phyloP scores from a whole-genome alignment of 352 stramenopile genomes.

The Globisporangium iwayamae region DNA sequence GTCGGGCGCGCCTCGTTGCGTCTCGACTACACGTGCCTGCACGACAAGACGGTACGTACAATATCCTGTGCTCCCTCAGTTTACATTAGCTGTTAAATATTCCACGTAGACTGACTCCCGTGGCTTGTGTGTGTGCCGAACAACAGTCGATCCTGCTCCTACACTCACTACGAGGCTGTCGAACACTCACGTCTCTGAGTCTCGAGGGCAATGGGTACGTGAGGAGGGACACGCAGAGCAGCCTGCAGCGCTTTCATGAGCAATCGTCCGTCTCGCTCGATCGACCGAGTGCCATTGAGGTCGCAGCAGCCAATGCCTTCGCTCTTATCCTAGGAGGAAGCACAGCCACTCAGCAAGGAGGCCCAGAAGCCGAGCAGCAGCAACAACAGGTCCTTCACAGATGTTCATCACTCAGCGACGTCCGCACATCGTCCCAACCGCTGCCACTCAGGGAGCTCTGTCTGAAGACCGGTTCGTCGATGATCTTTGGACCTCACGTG shows the following conservation, averaged over 20 bases:
- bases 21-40: conserved; percentile 50
- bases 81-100: not conserved
- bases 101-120: not conserved
- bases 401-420: not conserved
- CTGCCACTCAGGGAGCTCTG: conserved; percentile 52
- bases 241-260: conserved; percentile 12
- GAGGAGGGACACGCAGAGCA: conserved; percentile 25
- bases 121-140: not conserved
- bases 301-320: conserved; percentile 38
- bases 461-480: conserved; percentile 41
- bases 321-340: conserved; percentile 35
- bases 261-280: conserved; percentile 4
- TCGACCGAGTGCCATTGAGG: conserved; percentile 28
- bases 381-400: not conserved
- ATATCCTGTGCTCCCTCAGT: too few relatives aligned
- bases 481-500: conserved; percentile 54
- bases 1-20: conserved; percentile 39
- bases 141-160: conserved; percentile 52
- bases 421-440: conserved; percentile 19
- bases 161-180: conserved; percentile 50
- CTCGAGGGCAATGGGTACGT: conserved; percentile 69
- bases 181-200: conserved; percentile 51
- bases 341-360: not conserved
- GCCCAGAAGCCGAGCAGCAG: not conserved
- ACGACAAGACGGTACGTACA: conserved; percentile 51